Evolutionary conservation across 1,284 basidiomycete species (phyloP).

Genomic region (Stereum hirsutum): DNA sequence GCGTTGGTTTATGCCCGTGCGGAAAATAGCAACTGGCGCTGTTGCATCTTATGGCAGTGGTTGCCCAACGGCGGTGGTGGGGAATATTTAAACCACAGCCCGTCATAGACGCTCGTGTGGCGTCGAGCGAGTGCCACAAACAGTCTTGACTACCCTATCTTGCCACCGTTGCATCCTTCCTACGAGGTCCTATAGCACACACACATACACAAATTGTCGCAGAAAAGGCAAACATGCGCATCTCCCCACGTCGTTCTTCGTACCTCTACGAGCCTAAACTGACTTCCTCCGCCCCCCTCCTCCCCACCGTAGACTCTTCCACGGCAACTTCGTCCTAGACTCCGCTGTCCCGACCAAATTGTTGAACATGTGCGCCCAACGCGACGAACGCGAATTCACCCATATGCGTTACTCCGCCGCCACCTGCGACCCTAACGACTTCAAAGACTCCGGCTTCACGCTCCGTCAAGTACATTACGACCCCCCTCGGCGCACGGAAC

Average conservation of each 20-base stretch:
- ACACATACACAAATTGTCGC: too few species aligned
- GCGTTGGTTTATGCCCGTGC: too few species aligned
- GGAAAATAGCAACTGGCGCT: too few species aligned
- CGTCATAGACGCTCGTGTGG: too few species aligned
- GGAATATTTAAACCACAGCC: too few species aligned
- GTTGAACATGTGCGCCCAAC: conserved; percentile 57
- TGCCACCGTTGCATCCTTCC: too few species aligned
- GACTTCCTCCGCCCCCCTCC: conserved; percentile 50
- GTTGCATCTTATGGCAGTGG: too few species aligned
- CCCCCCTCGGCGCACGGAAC: conserved; percentile 65
- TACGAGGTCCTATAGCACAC: too few species aligned
- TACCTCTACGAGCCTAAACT: not conserved
- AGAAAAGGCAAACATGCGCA: too few species aligned
- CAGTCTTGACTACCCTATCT: too few species aligned
- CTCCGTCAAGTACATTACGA: conserved; percentile 78
- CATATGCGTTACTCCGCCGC: conserved; percentile 83
- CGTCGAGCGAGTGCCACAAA: too few species aligned
- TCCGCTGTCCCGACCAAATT: conserved; percentile 80
- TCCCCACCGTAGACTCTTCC: conserved; percentile 16
- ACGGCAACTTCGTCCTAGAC: conserved; percentile 84
- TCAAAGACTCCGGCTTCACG: conserved; percentile 75
- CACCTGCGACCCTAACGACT: conserved; percentile 92
- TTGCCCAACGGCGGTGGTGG: too few species aligned
- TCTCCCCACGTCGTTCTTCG: not conserved
- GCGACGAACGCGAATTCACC: conserved; percentile 78